Evolutionary conservation across 768 basidiomycete genomes (phyloP), one percentile per base, ranked within the genome.

Genomic region (Hypholoma fasciculare): DNA sequence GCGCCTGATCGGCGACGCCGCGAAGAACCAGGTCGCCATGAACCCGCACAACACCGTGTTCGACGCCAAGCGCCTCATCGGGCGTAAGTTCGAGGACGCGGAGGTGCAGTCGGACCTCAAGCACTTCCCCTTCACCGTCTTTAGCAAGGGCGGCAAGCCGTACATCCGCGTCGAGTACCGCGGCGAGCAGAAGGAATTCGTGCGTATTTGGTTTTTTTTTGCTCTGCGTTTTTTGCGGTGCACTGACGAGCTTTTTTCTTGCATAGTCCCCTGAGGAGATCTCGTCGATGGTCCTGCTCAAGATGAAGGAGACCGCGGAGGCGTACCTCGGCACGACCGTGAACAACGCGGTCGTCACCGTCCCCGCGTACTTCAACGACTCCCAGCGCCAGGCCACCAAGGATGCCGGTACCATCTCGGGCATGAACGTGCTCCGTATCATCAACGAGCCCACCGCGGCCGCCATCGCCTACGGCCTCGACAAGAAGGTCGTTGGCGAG

Each of bases 391-490:
- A 97, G 62, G 96, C 97, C 52, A 98, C 97, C 74, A 98, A 98
- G 80, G 97, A 99, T 76, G 97, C 97, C 62, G 97, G 97, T 76
- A 84, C 92, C 67, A 99, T 99, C 66, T 86, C 97, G 69, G 97
- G 97, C 63, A 92, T 99, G 62, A 96, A 99, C 72, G 95, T 99
- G 67, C 93, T 99, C 77, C 96, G 97, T 79, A 99, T 99, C 83
- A 99, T 99, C 83, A 99, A 99, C 79, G 97, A 99, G 82, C 97
- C 97, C 62, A 99, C 97, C 54, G 97, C 97, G 52, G 97, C 97
- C 58, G 97, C 97, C 71, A 98, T 99, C 66, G 97, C 97, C 51
- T 98, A 98, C 74, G 97, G 97, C 83, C 89, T 93, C 56, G 97
- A 98, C 76, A 90, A 92, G 71, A 93, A 97, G 79, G 87, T 90